Evolutionary conservation across 1,284 basidiomycete species (phyloP), one percentile per base, ranked within the genome.

Genomic region (Pseudozyma hubeiensis): DNA sequence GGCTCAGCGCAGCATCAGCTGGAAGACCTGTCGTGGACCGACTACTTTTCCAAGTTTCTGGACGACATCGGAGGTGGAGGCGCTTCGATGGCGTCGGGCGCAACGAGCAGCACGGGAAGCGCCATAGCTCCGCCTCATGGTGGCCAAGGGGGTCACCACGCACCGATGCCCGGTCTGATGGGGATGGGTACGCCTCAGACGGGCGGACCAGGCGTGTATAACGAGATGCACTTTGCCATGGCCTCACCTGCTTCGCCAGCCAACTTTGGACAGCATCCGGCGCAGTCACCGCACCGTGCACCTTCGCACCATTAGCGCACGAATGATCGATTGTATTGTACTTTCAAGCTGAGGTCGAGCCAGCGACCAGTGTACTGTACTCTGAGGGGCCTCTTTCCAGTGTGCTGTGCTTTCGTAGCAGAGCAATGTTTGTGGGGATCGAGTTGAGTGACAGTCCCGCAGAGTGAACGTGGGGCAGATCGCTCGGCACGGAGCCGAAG

Each of bases 11-110:
- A 52, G 46, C 66, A 75, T 41, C 71, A 69, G 33, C 55, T 76
- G 11, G 73, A 76, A 31, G 73, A 72, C 43, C 63, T 76, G 3
- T 62, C 68, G 31, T 76, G 73, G 73, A 76, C 64, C 37, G 73
- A 76, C 37, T 71, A 75, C 50, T 75, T 75, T 53, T 69, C 71
- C 46, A 65, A 61, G 52, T 72, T 66, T 17, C 16, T 72, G 59
- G 69, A 72, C 35, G 69, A 72, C 29, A 72, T 72, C 33, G 69
- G 65, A 29, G 59, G 66, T 30, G 66, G 39, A 33, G 37, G 53
- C 19, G 59, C 55, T 7, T 34, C 59, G 6, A 58, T 62, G 55
- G 45, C 47, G 7, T 48, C 44, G 19, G 43, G 34, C 1, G 14
- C 48, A 9, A 19, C 48, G 35, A 49, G 59, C 40, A 47, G 52